Evolutionary conservation across 768 basidiomycete genomes (phyloP), one percentile per base, ranked within the genome.

Genomic region (Rubroboletus pulcherrimus): DNA sequence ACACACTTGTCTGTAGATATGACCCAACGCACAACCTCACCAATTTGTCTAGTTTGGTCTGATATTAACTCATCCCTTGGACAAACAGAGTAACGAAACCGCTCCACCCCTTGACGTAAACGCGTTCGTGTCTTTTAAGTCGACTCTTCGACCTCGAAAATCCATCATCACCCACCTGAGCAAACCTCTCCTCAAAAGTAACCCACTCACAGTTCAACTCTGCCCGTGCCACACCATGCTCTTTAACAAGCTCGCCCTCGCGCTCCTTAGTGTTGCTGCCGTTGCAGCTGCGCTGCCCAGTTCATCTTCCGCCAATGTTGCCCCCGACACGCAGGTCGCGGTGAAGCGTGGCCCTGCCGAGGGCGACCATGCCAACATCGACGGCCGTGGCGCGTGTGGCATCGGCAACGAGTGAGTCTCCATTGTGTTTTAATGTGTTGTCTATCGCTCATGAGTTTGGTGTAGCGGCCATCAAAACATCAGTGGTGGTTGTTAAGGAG

Each of bases 231-330:
- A 30, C 14, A 37, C 35, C 21, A 55, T 61, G 58, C 35, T 61
- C 21, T 37, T 61, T 38, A 61, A 55, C 47, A 55, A 49, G 21
- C 15, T 61, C 21, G 14, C 46, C 5, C 39, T 59, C 6, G 24
- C 30, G 10, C 39, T 60, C 19, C 49, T 60, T 1, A 17, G 59
- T 34, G 14, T 54, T 4, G 35, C 21, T 34, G 39, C 44, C 6
- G 44, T 59, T 29, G 51, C 15, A 9, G 12, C 37, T 29, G 55
- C 57, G 7, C 30, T 55, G 5, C 54, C 54, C 5, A n/a, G 1
- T 46, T 1, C 39, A 15, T 11, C 24, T 17, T 10, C 21, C 35
- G 17, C 12, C 26, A 33, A 49, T 19, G 15, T 12, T 21, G 49
- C 7, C 3, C 1, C 15, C 12, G 19, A 42, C 11, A 6, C 21